A percentile compares a stretch with the other conserved stretches of the same genome.
phyloP scores from a whole-genome alignment of 2,329 filamentous ascomycete species.

The Botryotinia narcissicola region DNA sequence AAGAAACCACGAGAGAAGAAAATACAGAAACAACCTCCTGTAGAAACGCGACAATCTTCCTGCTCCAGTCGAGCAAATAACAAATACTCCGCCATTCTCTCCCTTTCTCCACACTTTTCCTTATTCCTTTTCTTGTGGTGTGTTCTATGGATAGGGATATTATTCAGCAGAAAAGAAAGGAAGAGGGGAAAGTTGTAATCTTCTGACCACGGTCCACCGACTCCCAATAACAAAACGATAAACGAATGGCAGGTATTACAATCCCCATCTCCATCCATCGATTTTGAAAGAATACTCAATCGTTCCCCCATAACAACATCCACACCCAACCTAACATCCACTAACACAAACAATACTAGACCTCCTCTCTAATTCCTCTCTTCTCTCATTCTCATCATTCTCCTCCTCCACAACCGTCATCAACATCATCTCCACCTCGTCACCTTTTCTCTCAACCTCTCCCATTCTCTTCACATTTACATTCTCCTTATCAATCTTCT shows the following conservation, averaged over 20 bases:
- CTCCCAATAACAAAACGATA: neutral
- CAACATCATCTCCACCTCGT: neutral
- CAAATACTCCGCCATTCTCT: neutral
- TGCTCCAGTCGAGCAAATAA: neutral
- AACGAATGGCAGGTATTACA: neutral
- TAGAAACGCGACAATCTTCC: neutral
- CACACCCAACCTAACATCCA: neutral
- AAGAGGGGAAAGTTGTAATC: neutral
- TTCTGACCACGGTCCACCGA: too few relatives aligned
- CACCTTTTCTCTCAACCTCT: neutral
- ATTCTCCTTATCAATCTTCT: neutral
- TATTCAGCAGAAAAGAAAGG: neutral
- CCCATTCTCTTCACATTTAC: neutral
- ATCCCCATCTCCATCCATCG: neutral
- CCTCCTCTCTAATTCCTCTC: neutral
- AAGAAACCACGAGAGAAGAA: neutral
- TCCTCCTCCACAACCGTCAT: neutral
- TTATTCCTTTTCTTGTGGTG: neutral
- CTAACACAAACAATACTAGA: neutral
- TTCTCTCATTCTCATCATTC: neutral
- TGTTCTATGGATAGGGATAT: neutral
- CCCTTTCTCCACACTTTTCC: neutral
- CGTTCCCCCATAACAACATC: neutral
- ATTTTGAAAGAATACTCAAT: neutral
- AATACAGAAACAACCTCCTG: neutral